These are phyloP conservation scores for Talaromyces sp. DNA, from an alignment of 2,329 filamentous ascomycete species.

Conservation along the genomic window DNA sequence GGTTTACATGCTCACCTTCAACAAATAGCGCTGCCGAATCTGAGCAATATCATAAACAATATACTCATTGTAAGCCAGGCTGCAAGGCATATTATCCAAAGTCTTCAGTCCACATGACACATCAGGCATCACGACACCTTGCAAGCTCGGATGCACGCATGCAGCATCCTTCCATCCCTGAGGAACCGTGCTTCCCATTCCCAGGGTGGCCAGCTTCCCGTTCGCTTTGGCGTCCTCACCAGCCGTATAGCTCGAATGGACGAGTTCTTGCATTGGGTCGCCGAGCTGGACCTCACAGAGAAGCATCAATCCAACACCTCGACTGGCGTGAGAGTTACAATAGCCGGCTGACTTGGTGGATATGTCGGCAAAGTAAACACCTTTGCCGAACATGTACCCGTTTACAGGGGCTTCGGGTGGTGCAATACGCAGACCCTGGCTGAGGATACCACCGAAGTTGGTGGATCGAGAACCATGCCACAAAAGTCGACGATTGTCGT, in stretches of 20 bases:
- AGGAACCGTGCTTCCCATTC: conserved; percentile 64
- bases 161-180: conserved; percentile 71
- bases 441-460: conserved; percentile 84
- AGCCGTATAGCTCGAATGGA: conserved; percentile 58
- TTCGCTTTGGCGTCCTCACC: conserved; percentile 59
- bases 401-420: conserved; percentile 70
- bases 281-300: conserved; percentile 84
- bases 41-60: conserved; percentile 51
- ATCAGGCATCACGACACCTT: conserved; percentile 63
- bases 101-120: conserved; percentile 16
- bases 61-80: conserved; percentile 45
- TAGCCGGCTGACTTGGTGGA: conserved; percentile 79
- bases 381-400: conserved; percentile 88
- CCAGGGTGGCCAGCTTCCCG: conserved; percentile 66
- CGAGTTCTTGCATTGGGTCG: conserved; percentile 66
- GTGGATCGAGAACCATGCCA: conserved; percentile 85
- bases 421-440: conserved; percentile 84
- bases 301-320: conserved; percentile 68
- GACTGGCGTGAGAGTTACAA: conserved; percentile 61
- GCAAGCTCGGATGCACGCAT: conserved; percentile 60
- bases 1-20: conserved; percentile 39
- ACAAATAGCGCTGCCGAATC: conserved; percentile 45
- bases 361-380: conserved; percentile 84
- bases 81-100: neutral
- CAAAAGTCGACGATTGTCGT: conserved; percentile 66